Conservation (phyloP, 495 filamentous ascomycete species). For the Penicillium salamii region DNA sequence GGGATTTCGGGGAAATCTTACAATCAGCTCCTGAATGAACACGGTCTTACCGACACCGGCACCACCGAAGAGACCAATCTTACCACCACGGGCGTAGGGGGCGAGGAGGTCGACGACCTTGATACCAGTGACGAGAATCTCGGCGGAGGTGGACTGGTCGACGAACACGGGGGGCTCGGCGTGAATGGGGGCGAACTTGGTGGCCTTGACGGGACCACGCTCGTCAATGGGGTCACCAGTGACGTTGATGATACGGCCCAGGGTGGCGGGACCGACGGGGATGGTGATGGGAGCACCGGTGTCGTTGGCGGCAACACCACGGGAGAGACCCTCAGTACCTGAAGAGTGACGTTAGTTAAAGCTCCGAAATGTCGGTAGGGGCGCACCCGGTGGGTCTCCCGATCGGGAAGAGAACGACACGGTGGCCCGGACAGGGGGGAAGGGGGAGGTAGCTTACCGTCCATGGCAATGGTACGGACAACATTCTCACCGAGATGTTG, state of each 20-base stretch:
- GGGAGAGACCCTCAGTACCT: slow-evolving; percentile 99
- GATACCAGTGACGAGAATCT: slow-evolving; percentile 98
- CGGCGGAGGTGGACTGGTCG: slow-evolving; percentile 92
- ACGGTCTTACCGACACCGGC: slow-evolving; percentile 99
- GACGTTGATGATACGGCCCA: slow-evolving; percentile 99
- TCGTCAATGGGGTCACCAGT: slow-evolving; percentile 99
- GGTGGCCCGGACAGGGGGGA: slow-evolving; percentile 19
- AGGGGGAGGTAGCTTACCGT: slow-evolving; percentile 63
- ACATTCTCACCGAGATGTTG: slow-evolving; percentile 99
- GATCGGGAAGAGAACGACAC: slow-evolving; percentile 21
- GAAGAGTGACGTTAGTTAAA: slow-evolving; percentile 26
- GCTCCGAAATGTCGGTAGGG: slow-evolving; percentile 2
- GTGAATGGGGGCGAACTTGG: slow-evolving; percentile 87
- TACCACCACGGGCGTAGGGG: slow-evolving; percentile 99
- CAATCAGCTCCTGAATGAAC: slow-evolving; percentile 99
- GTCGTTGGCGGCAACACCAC: slow-evolving; percentile 79
- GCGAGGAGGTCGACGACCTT: slow-evolving; percentile 99
- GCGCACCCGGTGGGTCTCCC: slow-evolving; percentile 18
- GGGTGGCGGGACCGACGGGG: slow-evolving; percentile 89
- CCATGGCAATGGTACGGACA: slow-evolving; percentile 99
- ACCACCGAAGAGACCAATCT: slow-evolving; percentile 99
- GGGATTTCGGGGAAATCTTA: slow-evolving; percentile 32
- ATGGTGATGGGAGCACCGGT: slow-evolving; percentile 96
- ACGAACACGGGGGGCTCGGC: slow-evolving; percentile 85
- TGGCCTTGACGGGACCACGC: slow-evolving; percentile 93